A percentile compares a stretch with the other conserved stretches of the same genome.
These are phyloP conservation scores for Sideroxylon spinosum DNA, from an alignment of 179 eudicot genomes.

Conservation along the genomic window DNA sequence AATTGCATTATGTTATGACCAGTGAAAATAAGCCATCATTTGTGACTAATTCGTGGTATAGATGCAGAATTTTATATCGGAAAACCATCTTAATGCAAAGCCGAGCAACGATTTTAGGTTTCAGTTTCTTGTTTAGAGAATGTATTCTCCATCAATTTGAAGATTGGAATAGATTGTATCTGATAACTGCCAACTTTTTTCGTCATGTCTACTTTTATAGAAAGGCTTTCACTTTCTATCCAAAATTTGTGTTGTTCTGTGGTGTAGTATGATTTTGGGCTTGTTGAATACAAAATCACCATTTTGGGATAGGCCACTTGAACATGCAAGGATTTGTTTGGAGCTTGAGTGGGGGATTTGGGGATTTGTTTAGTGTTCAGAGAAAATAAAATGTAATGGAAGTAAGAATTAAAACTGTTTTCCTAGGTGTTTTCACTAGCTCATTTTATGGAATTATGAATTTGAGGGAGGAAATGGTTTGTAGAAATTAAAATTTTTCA, in stretches of 20 bases:
- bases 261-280: neutral
- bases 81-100: neutral
- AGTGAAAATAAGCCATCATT: neutral
- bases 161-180: neutral
- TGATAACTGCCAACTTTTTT: neutral
- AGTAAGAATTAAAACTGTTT: too few species aligned
- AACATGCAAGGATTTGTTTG: too few species aligned
- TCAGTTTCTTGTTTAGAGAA: neutral
- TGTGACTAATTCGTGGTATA: neutral
- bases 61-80: neutral
- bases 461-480: too few species aligned
- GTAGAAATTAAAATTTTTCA: too few species aligned
- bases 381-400: too few species aligned
- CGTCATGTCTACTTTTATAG: too few species aligned
- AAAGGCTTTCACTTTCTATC: too few species aligned
- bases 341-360: too few species aligned
- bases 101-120: neutral
- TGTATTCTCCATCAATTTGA: neutral
- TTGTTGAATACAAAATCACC: neutral
- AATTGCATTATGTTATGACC: neutral
- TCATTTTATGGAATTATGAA: too few species aligned
- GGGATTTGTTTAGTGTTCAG: too few species aligned
- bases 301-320: neutral
- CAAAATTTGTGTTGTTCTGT: neutral
- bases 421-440: too few species aligned